phyloP scores from a whole-genome alignment of 1,139 yeast species.

The Candida frijolesensis region DNA sequence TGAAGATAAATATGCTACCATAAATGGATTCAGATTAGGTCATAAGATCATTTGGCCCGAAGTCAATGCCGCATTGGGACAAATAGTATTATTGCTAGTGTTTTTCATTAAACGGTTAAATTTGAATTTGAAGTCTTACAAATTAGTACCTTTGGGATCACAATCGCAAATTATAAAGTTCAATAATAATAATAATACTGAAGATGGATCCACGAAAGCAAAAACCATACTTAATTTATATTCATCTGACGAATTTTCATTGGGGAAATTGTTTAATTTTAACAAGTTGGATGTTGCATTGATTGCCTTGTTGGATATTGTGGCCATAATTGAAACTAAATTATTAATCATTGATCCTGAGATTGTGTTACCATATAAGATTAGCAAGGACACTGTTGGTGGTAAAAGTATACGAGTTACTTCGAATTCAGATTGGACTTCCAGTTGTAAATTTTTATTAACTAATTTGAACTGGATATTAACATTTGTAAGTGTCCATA shows the following conservation, averaged over 20 bases:
- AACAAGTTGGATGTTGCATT: conserved; percentile 74
- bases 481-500: conserved; percentile 42
- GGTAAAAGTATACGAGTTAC: conserved; percentile 74
- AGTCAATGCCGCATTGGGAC: conserved; percentile 91
- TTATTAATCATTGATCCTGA: conserved; percentile 52
- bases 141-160: conserved; percentile 81
- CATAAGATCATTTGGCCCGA: conserved; percentile 83
- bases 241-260: conserved; percentile 66
- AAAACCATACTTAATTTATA: conserved; percentile 49
- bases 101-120: conserved; percentile 64
- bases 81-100: conserved; percentile 66
- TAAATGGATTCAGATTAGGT: conserved; percentile 84
- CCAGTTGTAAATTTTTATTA: conserved; percentile 79
- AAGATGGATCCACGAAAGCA: conserved; percentile 23
- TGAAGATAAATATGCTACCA: conserved; percentile 77
- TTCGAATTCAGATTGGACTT: conserved; percentile 85
- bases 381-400: conserved; percentile 67
- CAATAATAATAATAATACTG: conserved; percentile 20
- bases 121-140: conserved; percentile 59
- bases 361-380: conserved; percentile 72
- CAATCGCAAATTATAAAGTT: conserved; percentile 73
- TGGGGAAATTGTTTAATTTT: conserved; percentile 70
- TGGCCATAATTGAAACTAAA: conserved; percentile 56
- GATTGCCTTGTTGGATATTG: conserved; percentile 70
- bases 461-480: conserved; percentile 67